phyloP scores from a whole-genome alignment of 2,329 filamentous ascomycete species.

The Lachnellula suecica region DNA sequence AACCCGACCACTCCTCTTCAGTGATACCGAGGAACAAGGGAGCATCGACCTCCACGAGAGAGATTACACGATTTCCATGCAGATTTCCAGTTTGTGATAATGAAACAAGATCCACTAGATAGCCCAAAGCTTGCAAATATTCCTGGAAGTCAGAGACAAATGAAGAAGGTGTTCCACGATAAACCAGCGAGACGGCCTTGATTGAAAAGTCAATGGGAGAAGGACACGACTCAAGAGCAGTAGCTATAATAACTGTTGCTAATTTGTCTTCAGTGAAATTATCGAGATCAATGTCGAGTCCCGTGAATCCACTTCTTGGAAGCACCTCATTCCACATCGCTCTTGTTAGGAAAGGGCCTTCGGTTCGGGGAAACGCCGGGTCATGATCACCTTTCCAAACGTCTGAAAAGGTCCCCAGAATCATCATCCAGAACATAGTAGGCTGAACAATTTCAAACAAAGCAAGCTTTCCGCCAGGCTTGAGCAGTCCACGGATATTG shows the following conservation, averaged over 20 bases:
- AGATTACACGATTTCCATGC: background rate
- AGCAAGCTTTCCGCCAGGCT: slow-evolving; percentile 16
- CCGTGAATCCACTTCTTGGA: background rate
- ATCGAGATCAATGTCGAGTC: background rate
- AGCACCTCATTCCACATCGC: background rate
- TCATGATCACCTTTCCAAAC: background rate
- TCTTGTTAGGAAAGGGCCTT: background rate
- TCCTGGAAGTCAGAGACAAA: too few species aligned
- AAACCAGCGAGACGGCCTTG: too few species aligned
- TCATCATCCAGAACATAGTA: background rate
- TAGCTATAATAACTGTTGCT: background rate
- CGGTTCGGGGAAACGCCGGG: background rate
- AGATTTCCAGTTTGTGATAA: background rate
- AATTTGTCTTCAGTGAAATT: background rate
- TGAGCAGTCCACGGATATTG: slow-evolving; percentile 18
- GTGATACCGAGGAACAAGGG: background rate
- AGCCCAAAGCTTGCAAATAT: too few species aligned
- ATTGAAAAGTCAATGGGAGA: too few species aligned
- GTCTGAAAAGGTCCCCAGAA: background rate
- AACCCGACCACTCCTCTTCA: background rate
- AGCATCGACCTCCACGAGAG: background rate
- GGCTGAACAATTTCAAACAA: background rate
- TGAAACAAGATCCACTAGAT: background rate
- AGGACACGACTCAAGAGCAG: too few species aligned
- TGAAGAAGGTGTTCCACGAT: too few species aligned